These are phyloP conservation scores for Rubroboletus pulcherrimus DNA, from an alignment of 768 basidiomycete species.

Conservation along the genomic window DNA sequence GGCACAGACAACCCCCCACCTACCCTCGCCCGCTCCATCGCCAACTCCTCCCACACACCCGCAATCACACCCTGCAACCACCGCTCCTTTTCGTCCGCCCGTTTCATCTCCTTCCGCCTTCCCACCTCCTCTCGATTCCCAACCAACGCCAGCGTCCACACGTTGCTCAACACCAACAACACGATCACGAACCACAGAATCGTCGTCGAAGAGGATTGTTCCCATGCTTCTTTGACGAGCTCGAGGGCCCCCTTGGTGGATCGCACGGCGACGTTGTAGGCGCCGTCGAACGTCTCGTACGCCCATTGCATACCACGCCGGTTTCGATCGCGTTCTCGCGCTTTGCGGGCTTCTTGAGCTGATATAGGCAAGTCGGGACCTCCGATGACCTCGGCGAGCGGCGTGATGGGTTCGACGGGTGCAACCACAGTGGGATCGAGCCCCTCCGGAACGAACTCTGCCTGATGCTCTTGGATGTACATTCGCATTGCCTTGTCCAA, in stretches of 20 bases:
- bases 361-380: slow-evolving; percentile 8
- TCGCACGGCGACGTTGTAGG: slow-evolving; percentile 63
- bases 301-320: slow-evolving; percentile 82
- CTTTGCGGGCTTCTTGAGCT: slow-evolving; percentile 34
- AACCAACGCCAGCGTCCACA: slow-evolving; percentile 58
- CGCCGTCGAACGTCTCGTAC: slow-evolving; percentile 80
- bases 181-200: slow-evolving; percentile 73
- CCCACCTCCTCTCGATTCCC: slow-evolving; percentile 46
- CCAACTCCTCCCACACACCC: slow-evolving; percentile 70
- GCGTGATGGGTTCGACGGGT: slow-evolving; percentile 38
- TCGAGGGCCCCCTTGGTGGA: slow-evolving; percentile 72
- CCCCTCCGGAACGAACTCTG: slow-evolving; percentile 87
- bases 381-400: slow-evolving; percentile 14
- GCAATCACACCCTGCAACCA: slow-evolving; percentile 72
- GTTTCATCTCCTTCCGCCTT: slow-evolving; percentile 45
- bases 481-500: slow-evolving; percentile 80
- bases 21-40: slow-evolving; percentile 37
- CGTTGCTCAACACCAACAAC: slow-evolving; percentile 68
- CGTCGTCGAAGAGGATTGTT: slow-evolving; percentile 66
- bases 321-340: slow-evolving; percentile 65
- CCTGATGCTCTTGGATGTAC: slow-evolving; percentile 86
- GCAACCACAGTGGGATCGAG: slow-evolving; percentile 57
- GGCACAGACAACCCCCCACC: slow-evolving; percentile 14
- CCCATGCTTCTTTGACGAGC: slow-evolving; percentile 76
- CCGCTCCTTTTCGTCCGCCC: slow-evolving; percentile 65